A percentile compares a stretch with the other conserved stretches of the same genome.
These are phyloP conservation scores for Kluyveromyces nonfermentans DNA, from an alignment of 805 yeast species.

Conservation along the genomic window DNA sequence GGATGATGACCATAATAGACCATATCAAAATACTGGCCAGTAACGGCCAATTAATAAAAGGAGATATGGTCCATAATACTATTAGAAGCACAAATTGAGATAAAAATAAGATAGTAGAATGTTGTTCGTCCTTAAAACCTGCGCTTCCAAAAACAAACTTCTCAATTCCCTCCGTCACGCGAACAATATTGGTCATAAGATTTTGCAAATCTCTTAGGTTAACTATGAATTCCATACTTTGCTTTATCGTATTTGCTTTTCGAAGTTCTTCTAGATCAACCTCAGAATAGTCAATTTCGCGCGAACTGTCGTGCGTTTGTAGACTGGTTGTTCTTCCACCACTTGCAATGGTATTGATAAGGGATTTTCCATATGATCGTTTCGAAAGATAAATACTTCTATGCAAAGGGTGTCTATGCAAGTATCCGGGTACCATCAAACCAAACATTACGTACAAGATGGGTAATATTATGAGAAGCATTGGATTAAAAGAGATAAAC, in stretches of 20 bases:
- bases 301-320: conserved; percentile 6
- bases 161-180: conserved; percentile 42
- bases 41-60: conserved; percentile 55
- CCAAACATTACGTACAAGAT: conserved; percentile 44
- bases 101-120: conserved; percentile 52
- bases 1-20: conserved; percentile 42
- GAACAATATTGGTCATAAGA: conserved; percentile 45
- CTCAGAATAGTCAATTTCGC: conserved; percentile 7
- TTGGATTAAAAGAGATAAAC: conserved; percentile 61
- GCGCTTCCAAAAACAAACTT: conserved; percentile 50
- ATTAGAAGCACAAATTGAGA: conserved; percentile 32
- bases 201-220: conserved; percentile 71
- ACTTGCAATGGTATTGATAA: conserved; percentile 32
- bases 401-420: conserved; percentile 54
- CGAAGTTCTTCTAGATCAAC: conserved; percentile 10
- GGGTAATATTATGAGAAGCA: conserved; percentile 56
- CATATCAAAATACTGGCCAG: conserved; percentile 52
- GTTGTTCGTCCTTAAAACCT: conserved; percentile 60
- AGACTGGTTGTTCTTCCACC: conserved; percentile 15
- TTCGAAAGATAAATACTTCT: conserved; percentile 35
- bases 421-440: conserved; percentile 61
- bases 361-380: conserved; percentile 43
- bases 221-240: conserved; percentile 35
- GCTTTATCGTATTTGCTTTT: conserved; percentile 23
- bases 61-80: conserved; percentile 34